Percentiles rank a stretch among this genome's conserved stretches.
Evolutionary conservation across 257 asterid species (phyloP).

Genomic region (Pogostemon cablin): DNA sequence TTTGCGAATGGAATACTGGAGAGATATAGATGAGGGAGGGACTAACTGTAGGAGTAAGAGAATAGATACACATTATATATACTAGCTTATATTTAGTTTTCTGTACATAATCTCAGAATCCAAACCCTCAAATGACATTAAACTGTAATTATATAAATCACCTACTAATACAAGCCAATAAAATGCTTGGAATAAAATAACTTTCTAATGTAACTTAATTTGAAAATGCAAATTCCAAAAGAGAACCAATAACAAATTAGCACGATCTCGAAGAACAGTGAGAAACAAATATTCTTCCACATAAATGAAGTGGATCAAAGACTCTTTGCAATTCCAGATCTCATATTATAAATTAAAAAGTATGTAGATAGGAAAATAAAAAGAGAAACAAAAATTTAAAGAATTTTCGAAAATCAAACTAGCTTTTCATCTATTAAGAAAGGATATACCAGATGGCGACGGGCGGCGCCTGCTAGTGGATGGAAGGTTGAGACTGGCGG

Average conservation of each 20-base stretch:
- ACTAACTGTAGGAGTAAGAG: slow-evolving; percentile 54
- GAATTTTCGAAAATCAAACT: background rate
- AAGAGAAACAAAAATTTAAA: background rate
- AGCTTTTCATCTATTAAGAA: background rate
- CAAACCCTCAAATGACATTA: background rate
- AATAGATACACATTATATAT: background rate
- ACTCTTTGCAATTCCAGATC: slow-evolving; percentile 39
- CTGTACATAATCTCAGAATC: slow-evolving; percentile 3
- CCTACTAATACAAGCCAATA: background rate
- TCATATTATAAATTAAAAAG: slow-evolving; percentile 21
- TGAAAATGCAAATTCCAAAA: slow-evolving; percentile 5
- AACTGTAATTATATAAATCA: slow-evolving; percentile 10
- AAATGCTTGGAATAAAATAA: slow-evolving; percentile 5
- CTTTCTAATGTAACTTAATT: slow-evolving; percentile 15
- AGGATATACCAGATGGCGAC: slow-evolving; percentile 27
- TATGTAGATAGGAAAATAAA: background rate
- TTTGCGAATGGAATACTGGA: slow-evolving; percentile 29
- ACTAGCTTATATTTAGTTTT: slow-evolving; percentile 1
- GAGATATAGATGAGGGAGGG: slow-evolving; percentile 36
- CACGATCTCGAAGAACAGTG: slow-evolving; percentile 18
- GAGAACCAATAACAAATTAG: background rate
- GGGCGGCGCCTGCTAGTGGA: too few relatives aligned
- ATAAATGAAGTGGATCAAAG: slow-evolving; percentile 39
- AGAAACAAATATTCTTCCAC: background rate
- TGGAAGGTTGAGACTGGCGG: too few relatives aligned